Percentiles rank a stretch among this genome's conserved stretches.
These are phyloP conservation scores for Solanum stenotomum DNA, from an alignment of 257 asterid species.

Conservation along the genomic window DNA sequence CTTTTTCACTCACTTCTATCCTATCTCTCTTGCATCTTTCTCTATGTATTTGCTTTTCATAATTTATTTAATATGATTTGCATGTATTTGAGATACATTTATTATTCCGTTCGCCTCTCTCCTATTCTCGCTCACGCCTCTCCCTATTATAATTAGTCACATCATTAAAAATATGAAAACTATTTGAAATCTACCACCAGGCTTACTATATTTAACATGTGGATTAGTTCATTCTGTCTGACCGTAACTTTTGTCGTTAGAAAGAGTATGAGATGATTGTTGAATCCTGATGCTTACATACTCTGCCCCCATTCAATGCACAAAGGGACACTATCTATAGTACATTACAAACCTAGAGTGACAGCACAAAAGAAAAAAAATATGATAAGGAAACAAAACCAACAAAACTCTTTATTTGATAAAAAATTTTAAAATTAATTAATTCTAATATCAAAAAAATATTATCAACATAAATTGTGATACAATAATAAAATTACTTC, in stretches of 20 bases:
- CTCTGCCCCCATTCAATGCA: not conserved
- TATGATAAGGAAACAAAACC: not conserved
- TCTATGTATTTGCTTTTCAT: no score
- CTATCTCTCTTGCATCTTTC: no score
- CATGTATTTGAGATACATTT: no score
- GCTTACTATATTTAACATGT: not conserved
- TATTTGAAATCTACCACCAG: not conserved
- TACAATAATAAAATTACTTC: no score
- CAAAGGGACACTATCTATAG: not conserved
- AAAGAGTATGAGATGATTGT: not conserved
- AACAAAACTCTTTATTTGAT: not conserved
- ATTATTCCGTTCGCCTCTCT: no score
- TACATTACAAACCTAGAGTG: not conserved
- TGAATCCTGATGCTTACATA: not conserved
- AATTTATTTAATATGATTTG: no score
- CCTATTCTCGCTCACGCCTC: accelerated
- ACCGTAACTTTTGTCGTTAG: not conserved
- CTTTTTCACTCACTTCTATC: no score
- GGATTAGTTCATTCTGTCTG: not conserved
- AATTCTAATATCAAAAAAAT: no score
- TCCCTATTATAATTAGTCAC: no score
- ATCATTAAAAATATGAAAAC: no score
- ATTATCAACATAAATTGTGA: no score
- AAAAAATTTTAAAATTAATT: no score
- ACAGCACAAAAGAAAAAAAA: not conserved